Conservation (phyloP, 2,329 filamentous ascomycete species). For the Dryadomyces sulphureus region DNA sequence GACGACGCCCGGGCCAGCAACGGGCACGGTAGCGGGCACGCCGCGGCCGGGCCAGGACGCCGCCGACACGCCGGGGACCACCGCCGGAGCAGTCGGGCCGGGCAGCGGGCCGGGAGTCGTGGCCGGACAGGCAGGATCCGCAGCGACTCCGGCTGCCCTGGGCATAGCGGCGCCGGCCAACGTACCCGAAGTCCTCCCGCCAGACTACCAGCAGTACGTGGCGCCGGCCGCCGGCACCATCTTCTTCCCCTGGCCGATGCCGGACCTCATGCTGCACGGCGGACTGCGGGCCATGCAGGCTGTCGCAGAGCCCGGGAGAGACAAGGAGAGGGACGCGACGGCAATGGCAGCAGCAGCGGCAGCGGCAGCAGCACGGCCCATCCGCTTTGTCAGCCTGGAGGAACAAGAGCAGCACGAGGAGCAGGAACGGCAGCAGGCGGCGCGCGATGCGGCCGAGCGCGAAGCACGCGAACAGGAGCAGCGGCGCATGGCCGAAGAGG, state of each 20-base stretch:
- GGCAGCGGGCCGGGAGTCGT: not conserved
- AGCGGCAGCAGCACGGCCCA: slow-evolving; percentile 31
- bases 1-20: not conserved
- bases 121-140: not conserved
- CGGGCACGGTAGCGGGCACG: slow-evolving; percentile 1
- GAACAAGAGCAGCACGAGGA: slow-evolving; percentile 39
- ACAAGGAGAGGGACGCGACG: not conserved
- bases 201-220: slow-evolving; percentile 30
- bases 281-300: slow-evolving; percentile 50
- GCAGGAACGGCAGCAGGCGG: slow-evolving; percentile 32
- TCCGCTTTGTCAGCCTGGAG: slow-evolving; percentile 16
- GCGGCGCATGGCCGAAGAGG: slow-evolving; percentile 26
- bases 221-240: slow-evolving; percentile 40
- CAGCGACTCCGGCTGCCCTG: slow-evolving; percentile 10
- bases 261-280: slow-evolving; percentile 54
- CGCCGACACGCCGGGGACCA: not conserved
- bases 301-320: slow-evolving; percentile 18
- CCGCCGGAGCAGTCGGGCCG: not conserved
- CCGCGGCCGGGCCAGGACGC: not conserved
- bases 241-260: slow-evolving; percentile 68
- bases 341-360: not conserved
- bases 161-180: slow-evolving; percentile 9
- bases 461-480: slow-evolving; percentile 31
- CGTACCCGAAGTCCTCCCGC: slow-evolving; percentile 28
- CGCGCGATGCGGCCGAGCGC: slow-evolving; percentile 23